Evolutionary conservation across 2,329 filamentous ascomycete genomes (phyloP), one percentile per base, ranked within the genome.

Genomic region (Knoxdaviesia proteae): DNA sequence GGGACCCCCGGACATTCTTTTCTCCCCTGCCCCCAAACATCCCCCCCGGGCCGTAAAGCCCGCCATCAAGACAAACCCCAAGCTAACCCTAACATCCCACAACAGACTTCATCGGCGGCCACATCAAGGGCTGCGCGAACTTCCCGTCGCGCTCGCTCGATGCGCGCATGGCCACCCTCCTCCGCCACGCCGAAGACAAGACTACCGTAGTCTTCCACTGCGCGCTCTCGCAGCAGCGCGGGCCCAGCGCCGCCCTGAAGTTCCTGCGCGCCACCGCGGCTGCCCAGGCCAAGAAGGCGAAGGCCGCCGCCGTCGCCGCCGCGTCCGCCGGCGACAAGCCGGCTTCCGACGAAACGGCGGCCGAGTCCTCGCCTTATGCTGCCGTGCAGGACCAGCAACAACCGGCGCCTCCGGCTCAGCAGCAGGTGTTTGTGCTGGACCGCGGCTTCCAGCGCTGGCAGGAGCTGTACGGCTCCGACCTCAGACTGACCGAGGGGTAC

Each of bases 131-230:
- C 46, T 81, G 78, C 34, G 73, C 69, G 42, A 83, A 94, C 66
- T 69, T 84, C 8, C 86, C 90, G 0, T 80, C 73, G 41, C 62
- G 61, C 39, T 72, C 74, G 11, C 71, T 96, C 40, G 83, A 93
- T 52, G 71, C 73, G 55, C 74, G 70, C 50, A 74, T 90, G 58
- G 81, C 87, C 0, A 83, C 86, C 48, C 73, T 98, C n/a, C 68
- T 93, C 8, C 75, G 84, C 44, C 76, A 71, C 38, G 70, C 94
- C 40, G 65, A 74, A 49, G 75, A 79, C 54, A 86, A 84, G 58
- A 74, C 90, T 44, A 79, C 71, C 7, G 84, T 98, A 9, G 74
- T 98, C 1, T 98, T 98, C 58, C 90, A 98, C 62, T 98, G 90
- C 60, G 81, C 83, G 11, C 65, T 96, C 44, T 88, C 80, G 50